Evolutionary conservation across 306 rosid species (phyloP).

Genomic region (Cucurbita moschata): DNA sequence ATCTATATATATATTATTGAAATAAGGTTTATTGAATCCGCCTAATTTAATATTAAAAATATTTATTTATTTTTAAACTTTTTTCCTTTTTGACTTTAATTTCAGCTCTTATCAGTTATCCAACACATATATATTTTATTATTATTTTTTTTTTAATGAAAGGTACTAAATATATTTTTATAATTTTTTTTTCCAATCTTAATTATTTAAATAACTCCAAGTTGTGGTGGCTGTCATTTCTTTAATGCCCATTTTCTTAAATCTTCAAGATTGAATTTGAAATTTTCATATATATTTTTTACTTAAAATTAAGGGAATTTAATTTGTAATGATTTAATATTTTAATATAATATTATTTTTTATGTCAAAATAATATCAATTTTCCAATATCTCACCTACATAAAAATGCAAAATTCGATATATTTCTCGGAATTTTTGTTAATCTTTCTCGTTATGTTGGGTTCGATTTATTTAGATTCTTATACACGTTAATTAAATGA

Average conservation of each 20-base stretch:
- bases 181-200: not conserved
- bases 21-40: not conserved
- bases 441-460: no score
- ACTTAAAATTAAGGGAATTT: not conserved
- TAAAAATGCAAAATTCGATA: not conserved
- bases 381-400: not conserved
- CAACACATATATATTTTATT: not conserved
- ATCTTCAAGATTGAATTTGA: not conserved
- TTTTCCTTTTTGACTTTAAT: not conserved
- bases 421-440: not conserved
- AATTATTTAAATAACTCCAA: not conserved
- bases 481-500: not conserved
- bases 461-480: not conserved
- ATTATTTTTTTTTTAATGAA: not conserved
- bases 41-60: not conserved
- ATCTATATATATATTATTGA: not conserved
- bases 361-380: not conserved
- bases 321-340: not conserved
- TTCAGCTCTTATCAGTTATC: not conserved
- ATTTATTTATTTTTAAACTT: not conserved
- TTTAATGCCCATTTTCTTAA: not conserved
- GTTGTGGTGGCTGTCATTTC: not conserved
- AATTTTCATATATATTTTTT: not conserved
- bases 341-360: no score
- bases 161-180: not conserved